A percentile compares a stretch with the other conserved stretches of the same genome.
phyloP scores from a whole-genome alignment of 768 basidiomycete genomes.

The Kwoniella dejecticola region DNA sequence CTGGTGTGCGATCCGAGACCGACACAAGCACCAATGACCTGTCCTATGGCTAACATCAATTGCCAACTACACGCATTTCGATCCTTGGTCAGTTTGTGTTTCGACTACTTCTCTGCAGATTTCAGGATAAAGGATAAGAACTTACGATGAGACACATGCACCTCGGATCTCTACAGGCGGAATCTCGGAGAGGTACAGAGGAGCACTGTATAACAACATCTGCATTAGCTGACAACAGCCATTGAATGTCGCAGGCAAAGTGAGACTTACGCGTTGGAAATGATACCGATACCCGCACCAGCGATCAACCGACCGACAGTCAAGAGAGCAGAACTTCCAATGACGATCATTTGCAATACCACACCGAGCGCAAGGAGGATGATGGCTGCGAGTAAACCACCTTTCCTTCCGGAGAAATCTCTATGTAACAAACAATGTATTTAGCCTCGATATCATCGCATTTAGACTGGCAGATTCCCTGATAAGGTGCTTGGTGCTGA shows the following conservation, averaged over 20 bases:
- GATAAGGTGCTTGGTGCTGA: no score
- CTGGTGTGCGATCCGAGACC: constrained; percentile 49
- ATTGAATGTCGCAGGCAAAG: not conserved
- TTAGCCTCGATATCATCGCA: no score
- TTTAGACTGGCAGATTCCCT: no score
- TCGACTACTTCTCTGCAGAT: no score
- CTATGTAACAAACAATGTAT: constrained; percentile 9
- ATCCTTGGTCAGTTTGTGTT: no score
- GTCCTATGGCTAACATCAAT: constrained; percentile 54
- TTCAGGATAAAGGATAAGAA: not conserved
- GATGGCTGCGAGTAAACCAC: constrained; percentile 43
- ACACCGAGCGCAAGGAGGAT: constrained; percentile 47
- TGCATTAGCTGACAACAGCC: no score
- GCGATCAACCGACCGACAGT: constrained; percentile 54
- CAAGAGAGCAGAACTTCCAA: constrained; percentile 36
- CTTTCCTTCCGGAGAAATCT: constrained; percentile 52
- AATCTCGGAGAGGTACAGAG: constrained; percentile 55
- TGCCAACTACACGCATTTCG: no score
- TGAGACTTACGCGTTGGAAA: constrained; percentile 39
- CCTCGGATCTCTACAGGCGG: constrained; percentile 54
- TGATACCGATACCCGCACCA: constrained; percentile 52
- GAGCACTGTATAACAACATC: constrained; percentile 29
- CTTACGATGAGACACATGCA: constrained; percentile 43
- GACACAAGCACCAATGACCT: constrained; percentile 54
- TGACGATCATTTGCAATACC: constrained; percentile 44